These are phyloP conservation scores for Mangifera indica DNA, from an alignment of 345 rosid genomes.

Conservation along the genomic window DNA sequence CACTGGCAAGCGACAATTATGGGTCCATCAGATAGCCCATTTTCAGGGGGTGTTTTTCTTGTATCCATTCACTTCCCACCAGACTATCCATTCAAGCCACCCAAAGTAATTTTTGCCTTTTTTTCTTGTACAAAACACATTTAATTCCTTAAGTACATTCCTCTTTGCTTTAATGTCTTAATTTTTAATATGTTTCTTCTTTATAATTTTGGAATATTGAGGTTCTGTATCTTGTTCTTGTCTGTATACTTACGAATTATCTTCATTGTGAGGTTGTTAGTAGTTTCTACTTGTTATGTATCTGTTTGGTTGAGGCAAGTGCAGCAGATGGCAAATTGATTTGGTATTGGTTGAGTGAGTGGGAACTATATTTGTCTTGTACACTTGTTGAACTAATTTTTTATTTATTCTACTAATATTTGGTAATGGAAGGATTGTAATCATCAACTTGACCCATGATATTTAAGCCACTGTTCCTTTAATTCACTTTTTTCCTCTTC, in stretches of 20 bases:
- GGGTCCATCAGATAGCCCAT: constrained; percentile 77
- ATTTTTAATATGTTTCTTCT: neutral
- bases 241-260: neutral
- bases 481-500: too few relatives aligned
- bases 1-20: constrained; percentile 86
- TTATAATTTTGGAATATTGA: neutral
- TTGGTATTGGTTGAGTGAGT: neutral
- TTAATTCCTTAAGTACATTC: neutral
- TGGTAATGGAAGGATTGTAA: too few relatives aligned
- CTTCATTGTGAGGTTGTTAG: neutral
- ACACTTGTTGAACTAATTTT: too few relatives aligned
- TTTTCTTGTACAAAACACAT: too few relatives aligned
- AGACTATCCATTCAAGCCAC: constrained; percentile 80
- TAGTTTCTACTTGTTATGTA: neutral
- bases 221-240: neutral
- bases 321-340: neutral
- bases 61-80: constrained; percentile 82
- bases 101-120: constrained; percentile 39
- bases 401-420: too few relatives aligned
- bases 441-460: too few relatives aligned
- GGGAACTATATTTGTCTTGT: too few relatives aligned
- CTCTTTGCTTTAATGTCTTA: neutral
- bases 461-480: too few relatives aligned
- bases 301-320: neutral
- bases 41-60: constrained; percentile 64